Conservation (phyloP, 2,329 filamentous ascomycete species). For the Botrytis paeoniae region DNA sequence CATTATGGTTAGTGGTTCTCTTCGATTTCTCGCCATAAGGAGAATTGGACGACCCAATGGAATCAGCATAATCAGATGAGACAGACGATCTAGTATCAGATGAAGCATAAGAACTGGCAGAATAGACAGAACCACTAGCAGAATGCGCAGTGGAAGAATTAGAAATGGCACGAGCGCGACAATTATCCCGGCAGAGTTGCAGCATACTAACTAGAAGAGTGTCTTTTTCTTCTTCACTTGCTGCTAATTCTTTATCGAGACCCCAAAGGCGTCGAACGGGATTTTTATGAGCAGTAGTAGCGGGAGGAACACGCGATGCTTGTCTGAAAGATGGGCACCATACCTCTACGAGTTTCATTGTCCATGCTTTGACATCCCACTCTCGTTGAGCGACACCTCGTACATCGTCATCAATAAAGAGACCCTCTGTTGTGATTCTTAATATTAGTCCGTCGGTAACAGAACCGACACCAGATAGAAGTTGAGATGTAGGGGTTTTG, state of each 20-base stretch:
- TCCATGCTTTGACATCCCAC: constrained; percentile 99
- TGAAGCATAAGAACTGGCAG: constrained; percentile 35
- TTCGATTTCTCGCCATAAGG: constrained; percentile 17
- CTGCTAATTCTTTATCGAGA: constrained; percentile 41
- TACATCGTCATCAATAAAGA: constrained; percentile 97
- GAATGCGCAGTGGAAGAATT: constrained; percentile 37
- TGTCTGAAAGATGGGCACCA: constrained; percentile 67
- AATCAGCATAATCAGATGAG: constrained; percentile 35
- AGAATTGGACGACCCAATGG: constrained; percentile 31
- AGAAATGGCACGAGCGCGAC: constrained; percentile 49
- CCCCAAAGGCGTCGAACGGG: constrained; percentile 38
- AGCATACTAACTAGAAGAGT: constrained; percentile 61
- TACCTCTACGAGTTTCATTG: constrained; percentile 87
- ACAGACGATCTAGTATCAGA: constrained; percentile 31
- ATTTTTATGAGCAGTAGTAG: constrained; percentile 29
- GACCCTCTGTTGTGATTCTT: constrained; percentile 86
- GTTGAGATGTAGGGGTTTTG: constrained; percentile 84
- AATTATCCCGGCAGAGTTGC: constrained; percentile 62
- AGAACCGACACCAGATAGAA: constrained; percentile 77
- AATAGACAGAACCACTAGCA: constrained; percentile 44
- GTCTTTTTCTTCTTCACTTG: constrained; percentile 62
- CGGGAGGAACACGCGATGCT: constrained; percentile 38
- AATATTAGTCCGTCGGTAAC: constrained; percentile 92
- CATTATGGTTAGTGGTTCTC: constrained; percentile 31
- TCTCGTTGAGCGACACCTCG: constrained; percentile 89